These are phyloP conservation scores for Diutina mesorugosa DNA, from an alignment of 1,139 yeast genomes.

Conservation along the genomic window DNA sequence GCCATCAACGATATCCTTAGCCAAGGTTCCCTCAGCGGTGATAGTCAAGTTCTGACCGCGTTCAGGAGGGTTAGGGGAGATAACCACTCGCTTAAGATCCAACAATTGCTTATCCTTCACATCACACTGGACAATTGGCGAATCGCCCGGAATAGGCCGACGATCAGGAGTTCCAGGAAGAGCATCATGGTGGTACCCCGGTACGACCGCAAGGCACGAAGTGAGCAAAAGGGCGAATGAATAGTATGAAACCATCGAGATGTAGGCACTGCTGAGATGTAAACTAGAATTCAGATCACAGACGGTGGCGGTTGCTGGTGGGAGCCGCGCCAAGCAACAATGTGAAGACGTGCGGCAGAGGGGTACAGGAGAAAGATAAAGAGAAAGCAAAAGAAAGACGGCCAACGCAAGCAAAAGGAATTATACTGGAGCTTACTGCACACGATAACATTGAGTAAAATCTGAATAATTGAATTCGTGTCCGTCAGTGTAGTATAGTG, in stretches of 20 bases:
- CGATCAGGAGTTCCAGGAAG: slow-evolving; percentile 14
- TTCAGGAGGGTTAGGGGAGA: slow-evolving; percentile 79
- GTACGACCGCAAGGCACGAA: not conserved
- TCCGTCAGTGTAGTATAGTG: not conserved
- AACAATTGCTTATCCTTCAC: slow-evolving; percentile 47
- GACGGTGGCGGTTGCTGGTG: not conserved
- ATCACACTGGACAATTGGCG: slow-evolving; percentile 76
- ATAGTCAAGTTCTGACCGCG: slow-evolving; percentile 74
- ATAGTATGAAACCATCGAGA: not conserved
- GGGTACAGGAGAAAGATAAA: not conserved
- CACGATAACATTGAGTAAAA: no score
- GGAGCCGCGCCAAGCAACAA: not conserved
- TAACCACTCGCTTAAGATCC: slow-evolving; percentile 41
- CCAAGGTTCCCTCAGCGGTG: slow-evolving; percentile 54
- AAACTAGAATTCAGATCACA: not conserved
- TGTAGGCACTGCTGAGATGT: not conserved
- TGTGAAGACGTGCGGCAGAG: not conserved
- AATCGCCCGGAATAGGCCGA: slow-evolving; percentile 79
- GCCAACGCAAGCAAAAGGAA: no score
- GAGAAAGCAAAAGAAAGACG: not conserved
- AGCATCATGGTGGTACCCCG: not conserved
- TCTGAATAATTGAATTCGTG: no score
- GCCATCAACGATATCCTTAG: slow-evolving; percentile 52
- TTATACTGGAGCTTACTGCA: no score
- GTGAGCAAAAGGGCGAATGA: not conserved